Base-by-base conservation (phyloP, 1,139 yeast genomes). In the Hyphopichia buzzinii region DNA sequence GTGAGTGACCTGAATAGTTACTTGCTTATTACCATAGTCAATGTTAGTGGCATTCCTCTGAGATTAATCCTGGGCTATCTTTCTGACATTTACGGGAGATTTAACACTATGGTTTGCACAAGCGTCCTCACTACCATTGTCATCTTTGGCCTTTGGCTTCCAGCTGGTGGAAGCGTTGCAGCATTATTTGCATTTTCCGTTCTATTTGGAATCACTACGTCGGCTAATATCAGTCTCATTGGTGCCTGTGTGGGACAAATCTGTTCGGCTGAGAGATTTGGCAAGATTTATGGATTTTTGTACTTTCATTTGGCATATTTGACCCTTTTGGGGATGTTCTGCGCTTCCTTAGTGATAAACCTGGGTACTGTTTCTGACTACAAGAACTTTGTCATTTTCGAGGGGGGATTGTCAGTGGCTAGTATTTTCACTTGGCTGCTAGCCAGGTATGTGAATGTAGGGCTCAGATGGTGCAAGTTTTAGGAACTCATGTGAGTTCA, bases 271-370 rank as follows among this genome's bases (percentile, higher is more conserved):
- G 78, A 77, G 29, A 74, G 72, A 38, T 82, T 81, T 48, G 90
- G 90, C 21, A 79, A 74, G 48, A 70, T 84, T 19, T 83, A 79
- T 50, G 86, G 89, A 0, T 81, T 86, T 0, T 71, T 82, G 57
- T 82, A 83, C 53, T 79, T 79, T 47, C 64, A 79, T 29, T 79
- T 81, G 31, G 74, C 85, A 8, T 75, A 81, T 48, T 77, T 78
- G 26, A 74, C 77, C 5, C 59, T 82, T n/a, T 40, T 61, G 31
- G 67, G 66, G 4, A 59, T 62, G 60, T 62, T 48, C 43, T 39
- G 53, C 16, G 50, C 62, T 1, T 55, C 63, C 3, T 43, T 60
- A 35, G 55, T 62, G 4, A 55, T 62, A 26, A 57, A 54, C 8
- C 36, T 42, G 8, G 55, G 58, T 11, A 24, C 43, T 3, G 21